Evolutionary conservation across 1,284 basidiomycete species (phyloP).

Genomic region (Ceratobasidium sp.): DNA sequence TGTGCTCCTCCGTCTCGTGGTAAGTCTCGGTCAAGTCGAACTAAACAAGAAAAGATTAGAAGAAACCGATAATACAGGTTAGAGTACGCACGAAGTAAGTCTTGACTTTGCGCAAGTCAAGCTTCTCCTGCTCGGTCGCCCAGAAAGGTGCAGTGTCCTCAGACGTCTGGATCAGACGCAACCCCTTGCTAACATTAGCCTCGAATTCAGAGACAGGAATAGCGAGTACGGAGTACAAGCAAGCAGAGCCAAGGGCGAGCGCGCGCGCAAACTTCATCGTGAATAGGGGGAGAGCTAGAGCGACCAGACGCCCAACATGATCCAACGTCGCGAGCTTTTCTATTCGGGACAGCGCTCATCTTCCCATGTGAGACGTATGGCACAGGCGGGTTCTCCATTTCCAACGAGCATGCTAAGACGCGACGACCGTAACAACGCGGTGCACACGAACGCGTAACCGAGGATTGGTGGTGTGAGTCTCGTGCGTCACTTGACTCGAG

Average conservation of each 20-base stretch:
- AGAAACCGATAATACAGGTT: not conserved
- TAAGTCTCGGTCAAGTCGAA: slow-evolving; percentile 31
- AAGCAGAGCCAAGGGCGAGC: slow-evolving; percentile 38
- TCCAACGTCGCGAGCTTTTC: not conserved
- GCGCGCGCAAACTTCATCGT: slow-evolving; percentile 21
- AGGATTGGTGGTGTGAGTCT: not conserved
- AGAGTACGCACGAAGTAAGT: slow-evolving; percentile 56
- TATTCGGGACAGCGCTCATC: not conserved
- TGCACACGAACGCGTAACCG: not conserved
- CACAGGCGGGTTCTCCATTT: slow-evolving; percentile 1
- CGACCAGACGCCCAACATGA: not conserved
- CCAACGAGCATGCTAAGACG: not conserved
- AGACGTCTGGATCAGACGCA: slow-evolving; percentile 66
- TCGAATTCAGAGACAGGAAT: slow-evolving; percentile 50
- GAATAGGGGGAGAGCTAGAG: not conserved
- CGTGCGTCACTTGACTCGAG: slow-evolving; percentile 14
- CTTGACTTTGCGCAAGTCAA: slow-evolving; percentile 59
- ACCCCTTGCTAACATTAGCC: slow-evolving; percentile 58
- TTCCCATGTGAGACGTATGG: slow-evolving; percentile 1
- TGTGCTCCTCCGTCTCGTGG: slow-evolving; percentile 14
- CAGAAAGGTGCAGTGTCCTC: slow-evolving; percentile 64
- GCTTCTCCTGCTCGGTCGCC: slow-evolving; percentile 71
- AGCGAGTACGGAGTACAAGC: not conserved
- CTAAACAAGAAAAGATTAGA: slow-evolving; percentile 1
- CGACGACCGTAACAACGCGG: not conserved